These are phyloP conservation scores for Immersiporthe knoxdaviesiana DNA, from an alignment of 2,329 filamentous ascomycete species.

Conservation along the genomic window DNA sequence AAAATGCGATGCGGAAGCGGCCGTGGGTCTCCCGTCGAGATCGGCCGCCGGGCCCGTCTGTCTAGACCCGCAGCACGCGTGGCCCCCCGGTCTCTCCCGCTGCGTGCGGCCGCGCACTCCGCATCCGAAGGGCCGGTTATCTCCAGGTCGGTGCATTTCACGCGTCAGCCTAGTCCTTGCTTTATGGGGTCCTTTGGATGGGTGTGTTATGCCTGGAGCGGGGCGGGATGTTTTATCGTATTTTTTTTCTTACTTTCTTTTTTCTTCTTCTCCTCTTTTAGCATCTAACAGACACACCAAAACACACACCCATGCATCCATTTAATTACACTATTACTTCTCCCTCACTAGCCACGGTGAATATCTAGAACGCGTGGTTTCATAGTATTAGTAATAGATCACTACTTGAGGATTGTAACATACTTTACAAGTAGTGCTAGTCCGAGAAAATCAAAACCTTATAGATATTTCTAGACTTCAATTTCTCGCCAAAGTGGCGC, in stretches of 20 bases:
- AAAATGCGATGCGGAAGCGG: background rate
- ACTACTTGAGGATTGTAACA: background rate
- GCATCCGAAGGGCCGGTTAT: constrained; percentile 5
- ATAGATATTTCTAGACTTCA: background rate
- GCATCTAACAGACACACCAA: too few species aligned
- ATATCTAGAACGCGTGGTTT: too few species aligned
- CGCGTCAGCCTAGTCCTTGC: background rate
- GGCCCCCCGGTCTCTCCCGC: background rate
- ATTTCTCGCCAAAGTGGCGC: background rate
- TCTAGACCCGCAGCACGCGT: background rate
- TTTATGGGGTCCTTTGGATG: background rate
- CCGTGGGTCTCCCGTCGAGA: background rate
- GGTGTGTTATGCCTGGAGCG: background rate
- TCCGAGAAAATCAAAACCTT: background rate
- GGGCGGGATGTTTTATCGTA: too few species aligned
- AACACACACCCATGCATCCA: too few species aligned
- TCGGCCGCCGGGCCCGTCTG: background rate
- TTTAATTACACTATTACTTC: too few species aligned
- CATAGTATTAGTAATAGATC: too few species aligned
- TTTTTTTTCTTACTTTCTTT: too few species aligned
- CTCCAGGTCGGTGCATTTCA: background rate
- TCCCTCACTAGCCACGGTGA: too few species aligned
- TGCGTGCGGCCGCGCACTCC: constrained; percentile 20
- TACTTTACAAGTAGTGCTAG: background rate
- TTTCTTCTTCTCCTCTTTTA: too few species aligned